Base-by-base conservation (phyloP, 139 green algal genomes). In the Auxenochlorella pyrenoidosa region DNA sequence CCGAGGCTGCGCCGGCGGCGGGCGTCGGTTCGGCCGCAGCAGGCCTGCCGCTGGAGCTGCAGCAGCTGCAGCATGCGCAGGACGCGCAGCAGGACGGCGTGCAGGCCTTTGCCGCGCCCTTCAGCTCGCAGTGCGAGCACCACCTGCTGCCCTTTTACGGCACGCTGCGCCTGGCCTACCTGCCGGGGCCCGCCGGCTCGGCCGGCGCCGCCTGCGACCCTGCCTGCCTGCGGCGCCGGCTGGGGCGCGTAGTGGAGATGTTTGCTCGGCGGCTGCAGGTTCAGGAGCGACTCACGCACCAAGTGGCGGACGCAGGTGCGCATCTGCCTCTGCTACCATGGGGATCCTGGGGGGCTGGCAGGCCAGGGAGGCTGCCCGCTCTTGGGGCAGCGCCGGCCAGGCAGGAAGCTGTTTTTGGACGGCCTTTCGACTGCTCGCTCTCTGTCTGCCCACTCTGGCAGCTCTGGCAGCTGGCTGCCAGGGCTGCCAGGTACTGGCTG, bases 81-180 rank as follows among this genome's bases (percentile, higher is more conserved):
- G 43, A 76, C 47, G 78, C 87, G 80, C 83, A 82, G 82, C 85
- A 79, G 80, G 41, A 68, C 34, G 72, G 83, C 40, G 10, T 86
- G 78, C 80, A 75, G 40, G 76, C 72, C 66, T 85, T 86, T n/a
- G 34, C 24, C 47, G 59, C 80, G 3, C 75, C 40, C 15, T 93
- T 97, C 83, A 75, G 82, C n/a, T 96, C 95, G 16, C 94, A 97
- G 87, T 99, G 97, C 88, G 97, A 99, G 91, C 97, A 99, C 93
- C 97, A 99, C 89, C 93, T 99, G 92, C 93, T 99, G 85, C 97
- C 97, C 0, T 99, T 99, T 63, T 95, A 98, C 79, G 97, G 97
- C 66, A 79, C 18, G 0, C 84, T 96, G 13, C 72, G 92, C 41
- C 85, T 98, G 32, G 91, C 89, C 13, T 94, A 92, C 79, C 18